Base-by-base conservation (phyloP, 2,329 filamentous ascomycete species). In the Periconia sp. region DNA sequence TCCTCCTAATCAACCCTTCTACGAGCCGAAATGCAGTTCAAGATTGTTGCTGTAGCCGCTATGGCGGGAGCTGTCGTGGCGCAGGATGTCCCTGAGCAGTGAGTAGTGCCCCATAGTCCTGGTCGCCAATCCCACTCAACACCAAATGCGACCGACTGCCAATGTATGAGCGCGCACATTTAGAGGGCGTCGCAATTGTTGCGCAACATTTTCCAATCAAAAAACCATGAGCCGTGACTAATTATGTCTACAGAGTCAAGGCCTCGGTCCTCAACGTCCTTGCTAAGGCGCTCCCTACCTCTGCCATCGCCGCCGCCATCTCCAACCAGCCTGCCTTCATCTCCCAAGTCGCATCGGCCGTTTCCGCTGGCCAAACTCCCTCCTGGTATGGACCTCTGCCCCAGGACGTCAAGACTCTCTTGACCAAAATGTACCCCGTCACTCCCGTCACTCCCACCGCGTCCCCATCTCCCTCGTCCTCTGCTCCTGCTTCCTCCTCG, bases 331-430 rank as follows among this genome's bases (percentile, higher is more conserved):
- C 71, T 49, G 75, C 69, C 44, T 77, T 77, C 57, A 72, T 71
- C 50, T 64, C 71, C 11, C 64, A 74, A 42, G 71, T 81, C 64
- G 70, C 70, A 13, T 76, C 76, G 9, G 72, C 77, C 44, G 72
- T 80, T 67, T 62, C 69, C 11, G 75, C 74, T 31, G 75, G 77
- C 62, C 64, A 70, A 30, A 75, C 74, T 17, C 77, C 78, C 17
- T 55, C 65, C 3, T 80, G 78, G 78, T 80, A 77, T 67, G 63
- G 70, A 9, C 70, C 73, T 9, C 73, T 80, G 3, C 78, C 78
- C 7, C 61, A 70, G 43, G 75, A 77, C 51, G 71, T 81, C 45
- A 72, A 80, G 69, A 74, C 65, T 44, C 74, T 74, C 55, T 68
- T 80, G 44, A 62, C 76, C 23, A 60, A 71, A 19, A 58, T 72